A percentile compares a stretch with the other conserved stretches of the same genome.
Evolutionary conservation across 805 yeast genomes (phyloP).

Genomic region (Wickerhamomyces kurtzmanii): DNA sequence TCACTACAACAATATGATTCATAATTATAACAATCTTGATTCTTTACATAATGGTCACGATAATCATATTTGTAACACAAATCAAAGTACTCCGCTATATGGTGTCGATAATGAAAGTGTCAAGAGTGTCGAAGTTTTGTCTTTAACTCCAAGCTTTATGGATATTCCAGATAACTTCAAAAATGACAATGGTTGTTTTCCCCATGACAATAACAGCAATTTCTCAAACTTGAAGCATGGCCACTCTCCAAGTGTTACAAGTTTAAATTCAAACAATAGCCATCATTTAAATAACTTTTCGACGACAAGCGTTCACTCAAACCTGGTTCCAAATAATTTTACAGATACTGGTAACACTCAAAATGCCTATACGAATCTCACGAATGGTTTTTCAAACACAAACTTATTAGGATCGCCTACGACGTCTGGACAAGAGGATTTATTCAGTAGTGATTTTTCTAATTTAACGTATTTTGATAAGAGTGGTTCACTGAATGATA

Average conservation of each 20-base stretch:
- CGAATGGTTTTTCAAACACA: too few species aligned
- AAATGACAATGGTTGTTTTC: conserved; percentile 3
- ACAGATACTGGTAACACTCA: too few species aligned
- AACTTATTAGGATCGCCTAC: too few species aligned
- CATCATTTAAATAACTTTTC: too few species aligned
- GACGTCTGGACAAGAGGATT: too few species aligned
- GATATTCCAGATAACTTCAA: conserved; percentile 20
- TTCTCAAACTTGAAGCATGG: background rate
- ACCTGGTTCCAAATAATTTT: too few species aligned
- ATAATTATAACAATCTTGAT: conserved; percentile 3
- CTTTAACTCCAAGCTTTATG: conserved; percentile 29
- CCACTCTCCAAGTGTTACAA: conserved; percentile 2
- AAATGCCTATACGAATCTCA: too few species aligned
- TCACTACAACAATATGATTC: conserved; percentile 11
- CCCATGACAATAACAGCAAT: conserved; percentile 4
- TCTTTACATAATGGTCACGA: background rate
- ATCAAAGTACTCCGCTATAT: background rate
- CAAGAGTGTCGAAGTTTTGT: conserved; percentile 26
- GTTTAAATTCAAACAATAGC: too few species aligned
- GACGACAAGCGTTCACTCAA: too few species aligned
- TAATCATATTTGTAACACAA: background rate
- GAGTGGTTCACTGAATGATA: too few species aligned
- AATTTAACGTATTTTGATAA: too few species aligned
- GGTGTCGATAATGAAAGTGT: conserved; percentile 9
- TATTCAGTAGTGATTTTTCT: too few species aligned